Base-by-base conservation (phyloP, 192 early-diverging fungal species). In the Entomortierella parvispora region DNA sequence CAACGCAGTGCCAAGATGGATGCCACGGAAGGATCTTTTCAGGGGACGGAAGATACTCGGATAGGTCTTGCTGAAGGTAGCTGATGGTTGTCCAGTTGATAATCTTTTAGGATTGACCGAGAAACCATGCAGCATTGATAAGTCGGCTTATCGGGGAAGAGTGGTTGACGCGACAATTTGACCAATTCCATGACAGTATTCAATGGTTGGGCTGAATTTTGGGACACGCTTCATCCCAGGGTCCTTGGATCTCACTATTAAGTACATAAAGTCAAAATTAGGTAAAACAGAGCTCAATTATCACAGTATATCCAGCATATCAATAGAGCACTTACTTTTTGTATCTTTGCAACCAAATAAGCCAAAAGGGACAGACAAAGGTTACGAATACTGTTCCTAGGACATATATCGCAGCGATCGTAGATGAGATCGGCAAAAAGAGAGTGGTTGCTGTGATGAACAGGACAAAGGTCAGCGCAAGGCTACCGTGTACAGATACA, bases 151-250 rank as follows among this genome's bases (percentile, higher is more conserved):
- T n/a, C n/a, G n/a, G n/a, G n/a, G n/a, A n/a, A n/a, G n/a, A n/a
- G n/a, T n/a, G n/a, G n/a, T n/a, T n/a, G n/a, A n/a, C n/a, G n/a
- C n/a, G n/a, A n/a, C n/a, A n/a, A n/a, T n/a, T n/a, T n/a, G n/a
- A n/a, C n/a, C n/a, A n/a, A n/a, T n/a, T n/a, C n/a, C n/a, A n/a
- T n/a, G n/a, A n/a, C n/a, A n/a, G n/a, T n/a, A n/a, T n/a, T n/a
- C n/a, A n/a, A n/a, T n/a, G n/a, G n/a, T n/a, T n/a, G n/a, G n/a
- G 84, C 54, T 90, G 90, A 0, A 94, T 81, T 47, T 90, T 87
- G 17, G 93, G 93, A 10, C 89, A 74, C 17, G 96, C 97, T 76
- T 97, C 95, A 80, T 99, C 97, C 97, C 97, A 99, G 46, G 97
- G 97, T 4, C 97, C 97, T 63, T 96, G 92, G 34, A 97, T 97